Percentiles rank a stretch among this genome's conserved stretches.
Conservation (phyloP, 768 basidiomycete genomes). For the Kwoniella newhampshirensis region DNA sequence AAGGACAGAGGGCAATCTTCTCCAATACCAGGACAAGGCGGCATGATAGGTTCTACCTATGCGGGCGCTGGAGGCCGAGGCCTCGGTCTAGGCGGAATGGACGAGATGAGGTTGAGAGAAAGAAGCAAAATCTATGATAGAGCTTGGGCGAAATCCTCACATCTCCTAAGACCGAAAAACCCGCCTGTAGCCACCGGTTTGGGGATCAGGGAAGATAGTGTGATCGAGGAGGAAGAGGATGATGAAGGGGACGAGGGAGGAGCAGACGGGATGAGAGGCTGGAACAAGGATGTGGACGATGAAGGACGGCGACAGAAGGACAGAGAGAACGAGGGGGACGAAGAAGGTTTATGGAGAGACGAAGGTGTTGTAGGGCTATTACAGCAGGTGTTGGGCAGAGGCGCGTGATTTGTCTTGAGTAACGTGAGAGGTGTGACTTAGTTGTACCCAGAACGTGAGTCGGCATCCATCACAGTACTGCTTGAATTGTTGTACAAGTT, state of each 20-base stretch:
- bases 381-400: constrained; percentile 70
- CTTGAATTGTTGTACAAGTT: no score
- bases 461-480: no score
- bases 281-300: constrained; percentile 48
- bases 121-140: constrained; percentile 40
- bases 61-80: constrained; percentile 46
- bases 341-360: constrained; percentile 63
- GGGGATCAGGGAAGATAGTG: constrained; percentile 10
- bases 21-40: constrained; percentile 1
- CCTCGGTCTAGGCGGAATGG: constrained; percentile 13
- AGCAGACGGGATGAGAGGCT: constrained; percentile 67
- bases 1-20: not conserved
- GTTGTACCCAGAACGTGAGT: no score
- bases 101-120: constrained; percentile 30
- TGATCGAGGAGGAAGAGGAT: constrained; percentile 34
- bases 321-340: constrained; percentile 57
- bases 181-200: not conserved
- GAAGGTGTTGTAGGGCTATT: constrained; percentile 80
- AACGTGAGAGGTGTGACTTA: no score
- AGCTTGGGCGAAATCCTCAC: constrained; percentile 40
- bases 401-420: not conserved
- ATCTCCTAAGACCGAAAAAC: constrained; percentile 16
- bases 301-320: constrained; percentile 53
- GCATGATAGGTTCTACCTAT: constrained; percentile 8
- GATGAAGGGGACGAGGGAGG: constrained; percentile 64